These are phyloP conservation scores for Xerocomellus intermedius DNA, from an alignment of 768 basidiomycete species.

Conservation along the genomic window DNA sequence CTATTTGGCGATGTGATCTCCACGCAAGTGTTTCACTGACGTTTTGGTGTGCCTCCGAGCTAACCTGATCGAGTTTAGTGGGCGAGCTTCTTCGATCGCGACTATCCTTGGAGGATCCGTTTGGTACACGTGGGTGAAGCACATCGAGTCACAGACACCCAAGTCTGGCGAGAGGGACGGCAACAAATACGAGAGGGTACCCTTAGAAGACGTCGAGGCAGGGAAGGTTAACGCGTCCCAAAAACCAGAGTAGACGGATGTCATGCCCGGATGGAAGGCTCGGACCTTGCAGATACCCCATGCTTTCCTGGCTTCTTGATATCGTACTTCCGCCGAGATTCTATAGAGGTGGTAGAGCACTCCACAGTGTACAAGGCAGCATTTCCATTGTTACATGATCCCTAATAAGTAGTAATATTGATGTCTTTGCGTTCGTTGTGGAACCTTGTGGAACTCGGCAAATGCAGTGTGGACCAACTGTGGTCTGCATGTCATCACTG, in stretches of 20 bases:
- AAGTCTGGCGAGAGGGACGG: constrained; percentile 29
- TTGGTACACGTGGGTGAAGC: constrained; percentile 88
- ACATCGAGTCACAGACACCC: constrained; percentile 56
- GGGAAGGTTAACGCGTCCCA: constrained; percentile 33
- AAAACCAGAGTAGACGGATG: constrained; percentile 29
- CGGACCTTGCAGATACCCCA: constrained; percentile 18
- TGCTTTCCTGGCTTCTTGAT: constrained; percentile 3
- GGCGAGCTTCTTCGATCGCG: constrained; percentile 76
- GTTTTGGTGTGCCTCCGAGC: neutral
- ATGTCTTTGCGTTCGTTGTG: neutral
- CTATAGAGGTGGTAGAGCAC: constrained; percentile 11
- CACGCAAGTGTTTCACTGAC: constrained; percentile 45
- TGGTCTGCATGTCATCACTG: constrained; percentile 5
- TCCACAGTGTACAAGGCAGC: constrained; percentile 2
- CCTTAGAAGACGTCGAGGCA: constrained; percentile 62
- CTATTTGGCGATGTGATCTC: constrained; percentile 81
- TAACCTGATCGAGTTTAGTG: constrained; percentile 42
- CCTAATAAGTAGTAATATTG: no score
- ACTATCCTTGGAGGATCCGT: constrained; percentile 81
- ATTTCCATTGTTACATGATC: neutral
- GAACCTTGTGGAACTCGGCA: constrained; percentile 8
- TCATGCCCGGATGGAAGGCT: neutral
- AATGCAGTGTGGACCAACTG: neutral
- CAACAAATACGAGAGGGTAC: constrained; percentile 55
- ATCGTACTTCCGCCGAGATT: constrained; percentile 5